Conservation (phyloP, 2,329 filamentous ascomycete genomes). For the Atkinsonella texensis region DNA sequence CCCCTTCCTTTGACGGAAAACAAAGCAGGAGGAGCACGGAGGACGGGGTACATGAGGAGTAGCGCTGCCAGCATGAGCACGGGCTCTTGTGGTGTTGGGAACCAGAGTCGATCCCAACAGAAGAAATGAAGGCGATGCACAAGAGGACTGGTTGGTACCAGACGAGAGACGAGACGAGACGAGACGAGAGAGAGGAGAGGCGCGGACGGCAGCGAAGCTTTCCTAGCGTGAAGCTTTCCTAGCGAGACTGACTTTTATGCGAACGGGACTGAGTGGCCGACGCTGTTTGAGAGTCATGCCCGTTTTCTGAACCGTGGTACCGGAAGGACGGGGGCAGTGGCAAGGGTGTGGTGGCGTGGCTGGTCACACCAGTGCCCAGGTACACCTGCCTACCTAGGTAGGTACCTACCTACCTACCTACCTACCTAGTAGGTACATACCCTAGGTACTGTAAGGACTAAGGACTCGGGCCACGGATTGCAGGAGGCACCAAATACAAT, state of each 20-base stretch:
- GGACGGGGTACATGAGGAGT: neutral
- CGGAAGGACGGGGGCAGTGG: constrained; percentile 3
- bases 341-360: constrained; percentile 5
- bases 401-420: neutral
- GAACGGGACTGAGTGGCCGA: neutral
- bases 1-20: neutral
- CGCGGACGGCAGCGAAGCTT: neutral
- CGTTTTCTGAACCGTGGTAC: constrained; percentile 4
- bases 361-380: no score
- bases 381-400: no score
- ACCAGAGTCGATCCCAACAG: no score
- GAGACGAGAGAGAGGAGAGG: no score
- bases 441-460: neutral
- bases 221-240: neutral
- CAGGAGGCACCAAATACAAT: no score
- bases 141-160: neutral
- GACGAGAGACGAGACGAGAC: no score
- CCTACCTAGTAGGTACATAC: neutral
- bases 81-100: no score
- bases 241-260: neutral
- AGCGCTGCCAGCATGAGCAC: neutral
- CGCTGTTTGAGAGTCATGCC: neutral
- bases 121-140: no score
- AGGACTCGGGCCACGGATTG: no score
- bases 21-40: neutral